These are phyloP conservation scores for Quercus glauca DNA, from an alignment of 306 rosid species.

Conservation along the genomic window DNA sequence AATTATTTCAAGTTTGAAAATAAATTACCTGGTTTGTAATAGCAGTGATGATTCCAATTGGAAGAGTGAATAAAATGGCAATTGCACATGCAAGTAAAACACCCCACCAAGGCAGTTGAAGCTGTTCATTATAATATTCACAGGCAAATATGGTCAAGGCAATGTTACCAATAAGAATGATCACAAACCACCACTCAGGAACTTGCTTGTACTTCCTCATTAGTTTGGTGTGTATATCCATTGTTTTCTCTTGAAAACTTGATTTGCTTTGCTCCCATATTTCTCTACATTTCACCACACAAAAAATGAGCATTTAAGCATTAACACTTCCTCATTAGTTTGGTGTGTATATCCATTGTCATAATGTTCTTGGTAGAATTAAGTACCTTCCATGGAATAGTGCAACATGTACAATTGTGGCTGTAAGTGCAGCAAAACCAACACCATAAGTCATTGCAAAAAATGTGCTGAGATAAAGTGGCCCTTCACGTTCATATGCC, in stretches of 20 bases:
- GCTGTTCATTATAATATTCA: conserved; percentile 69
- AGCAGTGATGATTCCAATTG: conserved; percentile 88
- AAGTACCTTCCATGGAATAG: conserved; percentile 83
- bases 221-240: conserved; percentile 78
- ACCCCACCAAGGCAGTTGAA: conserved; percentile 99
- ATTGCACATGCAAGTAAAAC: conserved; percentile 76
- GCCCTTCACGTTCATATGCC: conserved; percentile 59
- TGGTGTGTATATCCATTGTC: no score
- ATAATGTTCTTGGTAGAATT: background rate
- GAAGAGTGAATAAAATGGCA: conserved; percentile 86
- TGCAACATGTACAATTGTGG: conserved; percentile 81
- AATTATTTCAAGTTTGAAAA: background rate
- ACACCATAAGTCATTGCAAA: conserved; percentile 80
- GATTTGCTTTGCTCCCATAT: conserved; percentile 82
- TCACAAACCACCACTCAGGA: conserved; percentile 89
- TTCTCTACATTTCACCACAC: conserved; percentile 45
- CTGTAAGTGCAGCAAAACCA: conserved; percentile 84
- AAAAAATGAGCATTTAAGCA: background rate
- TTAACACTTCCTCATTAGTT: no score
- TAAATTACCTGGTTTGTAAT: conserved; percentile 73
- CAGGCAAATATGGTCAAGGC: conserved; percentile 57
- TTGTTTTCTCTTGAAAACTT: conserved; percentile 47
- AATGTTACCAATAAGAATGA: conserved; percentile 54
- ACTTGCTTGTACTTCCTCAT: conserved; percentile 76
- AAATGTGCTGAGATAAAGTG: conserved; percentile 54